Evolutionary conservation across 345 rosid species (phyloP), one percentile per base, ranked within the genome.

Genomic region (Citrus inodora): DNA sequence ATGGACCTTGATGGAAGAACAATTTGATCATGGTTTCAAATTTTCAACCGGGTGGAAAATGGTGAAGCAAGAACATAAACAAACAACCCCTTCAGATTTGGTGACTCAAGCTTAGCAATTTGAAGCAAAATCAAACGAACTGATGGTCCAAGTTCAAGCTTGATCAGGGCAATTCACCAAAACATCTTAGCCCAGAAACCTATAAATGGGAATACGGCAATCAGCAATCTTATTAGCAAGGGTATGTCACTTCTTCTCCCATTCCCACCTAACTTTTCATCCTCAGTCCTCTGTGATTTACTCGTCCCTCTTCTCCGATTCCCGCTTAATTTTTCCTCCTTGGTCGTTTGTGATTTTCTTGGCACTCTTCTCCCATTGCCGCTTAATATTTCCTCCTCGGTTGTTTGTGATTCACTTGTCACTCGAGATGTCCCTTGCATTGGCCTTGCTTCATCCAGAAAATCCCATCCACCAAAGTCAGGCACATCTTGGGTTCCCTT

Each of bases 391-490:
- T 82, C 79, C 28, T 81, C 70, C 37, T 22, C 21, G 19, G 56
- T 79, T 40, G 10, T 67, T 33, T 28, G 55, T 27, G 81, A 19
- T 59, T 70, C 81, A 27, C 73, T 79, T 27, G 35, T 60, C 68
- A 19, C 76, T 46, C 21, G 71, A 75, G 81, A 66, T 17, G 78
- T 56, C 28, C 66, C 78, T 32, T 32, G 79, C 25, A 7, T 35
- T 11, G 71, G 70, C 63, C 62, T 84, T 63, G 72, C 68, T 67
- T 73, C 63, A 73, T 83, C 89, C 9, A 88, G 80, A 60, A 86
- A 89, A n/a, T 85, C 92, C 94, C 94, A 91, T 53, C 94, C 92
- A 59, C 91, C 92, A 83, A 86, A 86, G 63, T 60, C 27, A 2
- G 81, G 35, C 21, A 58, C 75, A n/a, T 58, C 80, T 46, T 78